Conservation (phyloP, 2,329 filamentous ascomycete species). For the Penicillium brasilianum region DNA sequence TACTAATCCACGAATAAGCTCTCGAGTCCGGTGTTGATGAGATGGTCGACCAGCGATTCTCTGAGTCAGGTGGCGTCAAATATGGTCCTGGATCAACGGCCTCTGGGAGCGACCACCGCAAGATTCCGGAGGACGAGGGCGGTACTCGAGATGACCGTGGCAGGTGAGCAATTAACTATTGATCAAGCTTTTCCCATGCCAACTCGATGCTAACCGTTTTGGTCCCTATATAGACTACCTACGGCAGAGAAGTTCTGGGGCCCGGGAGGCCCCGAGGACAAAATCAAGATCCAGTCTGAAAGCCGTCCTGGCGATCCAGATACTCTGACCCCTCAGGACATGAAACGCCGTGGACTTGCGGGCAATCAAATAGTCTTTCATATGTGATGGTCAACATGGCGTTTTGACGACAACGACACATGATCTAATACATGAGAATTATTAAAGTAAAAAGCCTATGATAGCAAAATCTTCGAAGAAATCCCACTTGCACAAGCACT, state of each 20-base stretch:
- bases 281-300: constrained; percentile 35
- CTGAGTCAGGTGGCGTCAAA: constrained; percentile 39
- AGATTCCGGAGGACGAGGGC: constrained; percentile 50
- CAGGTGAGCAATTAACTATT: constrained; percentile 33
- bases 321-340: constrained; percentile 30
- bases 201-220: constrained; percentile 7
- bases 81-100: constrained; percentile 43
- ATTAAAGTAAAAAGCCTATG: not conserved
- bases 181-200: not conserved
- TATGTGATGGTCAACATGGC: not conserved
- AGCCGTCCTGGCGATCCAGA: constrained; percentile 37
- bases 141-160: constrained; percentile 45
- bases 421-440: not conserved
- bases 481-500: constrained; percentile 10
- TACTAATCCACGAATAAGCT: constrained; percentile 31
- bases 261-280: constrained; percentile 43
- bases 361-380: constrained; percentile 5
- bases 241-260: constrained; percentile 45
- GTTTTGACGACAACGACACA: not conserved
- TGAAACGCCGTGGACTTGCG: constrained; percentile 31
- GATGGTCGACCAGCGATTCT: constrained; percentile 46
- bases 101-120: constrained; percentile 45
- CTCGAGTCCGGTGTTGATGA: constrained; percentile 50
- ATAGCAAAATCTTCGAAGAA: not conserved
- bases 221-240: constrained; percentile 34